Evolutionary conservation across 2,329 filamentous ascomycete species (phyloP).

Genomic region (Colletotrichum liriopes): DNA sequence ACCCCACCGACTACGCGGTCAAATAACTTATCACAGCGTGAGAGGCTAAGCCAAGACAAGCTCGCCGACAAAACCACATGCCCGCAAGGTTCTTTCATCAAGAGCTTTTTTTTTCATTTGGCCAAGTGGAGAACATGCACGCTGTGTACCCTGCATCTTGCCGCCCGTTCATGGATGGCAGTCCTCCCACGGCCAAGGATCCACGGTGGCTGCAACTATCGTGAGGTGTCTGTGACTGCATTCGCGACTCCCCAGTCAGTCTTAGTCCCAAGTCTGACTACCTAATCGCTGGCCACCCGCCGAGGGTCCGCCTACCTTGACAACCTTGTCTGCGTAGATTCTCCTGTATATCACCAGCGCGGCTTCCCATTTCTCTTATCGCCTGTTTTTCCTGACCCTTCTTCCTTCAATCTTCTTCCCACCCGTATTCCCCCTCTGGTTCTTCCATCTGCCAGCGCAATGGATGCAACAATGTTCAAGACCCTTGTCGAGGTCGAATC

Average conservation of each 20-base stretch:
- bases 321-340: not conserved
- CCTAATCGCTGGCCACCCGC: not conserved
- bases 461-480: conserved; percentile 54
- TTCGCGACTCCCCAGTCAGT: not conserved
- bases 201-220: conserved; percentile 20
- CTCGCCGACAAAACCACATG: not conserved
- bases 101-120: not conserved
- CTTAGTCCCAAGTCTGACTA: not conserved
- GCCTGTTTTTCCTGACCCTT: not conserved
- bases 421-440: not conserved
- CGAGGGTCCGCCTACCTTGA: not conserved
- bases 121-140: conserved; percentile 13
- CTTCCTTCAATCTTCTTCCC: not conserved
- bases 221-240: conserved; percentile 13
- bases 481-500: conserved; percentile 53
- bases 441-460: conserved; percentile 37
- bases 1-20: not conserved
- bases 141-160: conserved; percentile 17
- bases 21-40: not conserved
- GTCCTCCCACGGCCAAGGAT: conserved; percentile 8
- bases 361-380: not conserved
- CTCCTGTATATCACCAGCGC: not conserved
- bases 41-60: conserved; percentile 15
- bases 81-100: not conserved
- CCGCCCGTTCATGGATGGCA: not conserved